Evolutionary conservation across 176 grass and related monocot species (phyloP).

Genomic region (Ananas comosus): DNA sequence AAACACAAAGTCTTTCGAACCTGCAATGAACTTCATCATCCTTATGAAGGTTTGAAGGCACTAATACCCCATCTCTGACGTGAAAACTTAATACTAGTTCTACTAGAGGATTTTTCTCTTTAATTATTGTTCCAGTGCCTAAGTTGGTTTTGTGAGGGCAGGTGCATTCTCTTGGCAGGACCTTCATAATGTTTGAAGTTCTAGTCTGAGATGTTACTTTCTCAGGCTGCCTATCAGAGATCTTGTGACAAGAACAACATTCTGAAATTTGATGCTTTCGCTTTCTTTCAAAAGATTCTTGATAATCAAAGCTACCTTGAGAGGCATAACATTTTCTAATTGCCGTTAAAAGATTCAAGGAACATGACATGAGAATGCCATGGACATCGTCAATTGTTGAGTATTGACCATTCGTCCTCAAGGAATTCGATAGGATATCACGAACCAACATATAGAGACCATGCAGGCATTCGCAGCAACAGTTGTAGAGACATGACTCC

Average conservation of each 20-base stretch:
- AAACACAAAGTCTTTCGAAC: constrained; percentile 60
- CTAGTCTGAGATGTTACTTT: not conserved
- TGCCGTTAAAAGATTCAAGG: constrained; percentile 45
- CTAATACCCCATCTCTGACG: constrained; percentile 76
- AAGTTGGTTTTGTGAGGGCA: constrained; percentile 44
- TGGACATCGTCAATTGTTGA: constrained; percentile 75
- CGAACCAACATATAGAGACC: constrained; percentile 46
- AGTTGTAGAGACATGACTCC: constrained; percentile 58
- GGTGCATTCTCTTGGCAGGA: constrained; percentile 45
- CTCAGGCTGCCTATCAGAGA: not conserved
- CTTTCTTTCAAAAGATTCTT: constrained; percentile 27
- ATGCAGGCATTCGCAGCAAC: constrained; percentile 52
- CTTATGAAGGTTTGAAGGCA: constrained; percentile 40
- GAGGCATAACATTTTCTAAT: constrained; percentile 42
- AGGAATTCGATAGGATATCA: constrained; percentile 47
- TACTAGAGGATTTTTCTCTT: constrained; percentile 17
- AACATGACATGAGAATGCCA: constrained; percentile 64
- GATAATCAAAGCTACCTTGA: constrained; percentile 26
- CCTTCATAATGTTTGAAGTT: constrained; percentile 1
- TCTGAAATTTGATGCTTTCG: constrained; percentile 17
- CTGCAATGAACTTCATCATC: constrained; percentile 49
- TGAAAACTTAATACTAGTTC: constrained; percentile 44
- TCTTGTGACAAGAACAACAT: constrained; percentile 38
- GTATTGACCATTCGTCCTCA: constrained; percentile 26
- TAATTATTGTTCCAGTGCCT: constrained; percentile 27